phyloP scores from a whole-genome alignment of 768 basidiomycete genomes.

The Kwoniella botswanensis region DNA sequence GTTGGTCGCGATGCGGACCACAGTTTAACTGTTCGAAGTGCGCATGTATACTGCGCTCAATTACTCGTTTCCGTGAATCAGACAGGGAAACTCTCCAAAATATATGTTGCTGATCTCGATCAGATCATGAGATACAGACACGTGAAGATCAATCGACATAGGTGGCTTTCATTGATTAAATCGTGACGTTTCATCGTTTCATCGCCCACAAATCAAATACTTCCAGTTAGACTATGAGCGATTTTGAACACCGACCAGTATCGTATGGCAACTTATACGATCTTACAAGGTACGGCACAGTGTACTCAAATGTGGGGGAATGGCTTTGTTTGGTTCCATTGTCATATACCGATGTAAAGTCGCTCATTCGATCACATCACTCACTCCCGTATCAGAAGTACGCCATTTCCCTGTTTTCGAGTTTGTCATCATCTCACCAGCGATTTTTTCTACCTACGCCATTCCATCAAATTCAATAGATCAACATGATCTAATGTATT shows the following conservation, averaged over 20 bases:
- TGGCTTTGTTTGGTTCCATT: constrained; percentile 11
- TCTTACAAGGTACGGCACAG: too few species aligned
- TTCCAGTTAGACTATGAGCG: too few species aligned
- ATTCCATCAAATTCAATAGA: too few species aligned
- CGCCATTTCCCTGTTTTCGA: neutral
- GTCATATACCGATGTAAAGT: neutral
- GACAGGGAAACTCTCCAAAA: neutral
- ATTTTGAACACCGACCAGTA: neutral
- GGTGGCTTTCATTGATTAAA: too few species aligned
- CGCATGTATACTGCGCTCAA: neutral
- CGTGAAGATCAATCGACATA: too few species aligned
- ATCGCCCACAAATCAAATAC: too few species aligned
- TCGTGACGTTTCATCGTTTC: too few species aligned
- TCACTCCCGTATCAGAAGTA: neutral
- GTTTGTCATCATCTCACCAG: too few species aligned
- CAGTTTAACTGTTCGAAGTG: neutral
- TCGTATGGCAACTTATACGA: neutral
- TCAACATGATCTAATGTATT: too few species aligned
- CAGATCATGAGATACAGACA: too few species aligned
- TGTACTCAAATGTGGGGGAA: neutral
- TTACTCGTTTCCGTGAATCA: neutral
- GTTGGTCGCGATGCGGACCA: neutral
- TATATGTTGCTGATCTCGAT: too few species aligned
- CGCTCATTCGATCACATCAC: neutral
- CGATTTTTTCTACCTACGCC: too few species aligned